Conservation (phyloP, 208 protist species). For the Acanthamoeba triangularis region DNA sequence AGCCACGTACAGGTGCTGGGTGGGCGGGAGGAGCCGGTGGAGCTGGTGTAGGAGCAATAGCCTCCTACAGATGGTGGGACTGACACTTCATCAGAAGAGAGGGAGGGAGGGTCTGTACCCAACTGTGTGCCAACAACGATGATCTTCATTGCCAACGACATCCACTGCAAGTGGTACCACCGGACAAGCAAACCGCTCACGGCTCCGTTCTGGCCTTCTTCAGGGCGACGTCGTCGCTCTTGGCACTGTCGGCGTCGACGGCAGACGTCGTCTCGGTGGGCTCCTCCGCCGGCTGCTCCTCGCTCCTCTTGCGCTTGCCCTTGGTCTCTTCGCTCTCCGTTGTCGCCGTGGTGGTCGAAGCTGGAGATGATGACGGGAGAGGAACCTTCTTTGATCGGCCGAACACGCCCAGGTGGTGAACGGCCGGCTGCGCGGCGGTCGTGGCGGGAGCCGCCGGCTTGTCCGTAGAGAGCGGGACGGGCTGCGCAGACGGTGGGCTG, state of each 20-base stretch:
- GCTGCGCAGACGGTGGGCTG: not conserved
- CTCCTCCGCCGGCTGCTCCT: not conserved
- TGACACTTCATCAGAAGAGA: no score
- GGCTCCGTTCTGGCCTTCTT: not conserved
- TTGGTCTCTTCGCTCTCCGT: not conserved
- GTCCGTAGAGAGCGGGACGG: not conserved
- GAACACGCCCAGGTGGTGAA: constrained; percentile 34
- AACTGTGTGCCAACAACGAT: not conserved
- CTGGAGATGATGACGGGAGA: not conserved
- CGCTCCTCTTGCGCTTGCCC: constrained; percentile 46
- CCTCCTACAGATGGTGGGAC: no score
- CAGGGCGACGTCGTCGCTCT: not conserved
- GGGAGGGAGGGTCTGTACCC: not conserved
- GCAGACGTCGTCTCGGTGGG: not conserved
- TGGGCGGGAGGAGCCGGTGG: no score
- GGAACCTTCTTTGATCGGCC: constrained; percentile 58
- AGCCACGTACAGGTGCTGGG: no score
- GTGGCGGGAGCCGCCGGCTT: not conserved
- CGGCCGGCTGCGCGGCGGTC: not conserved
- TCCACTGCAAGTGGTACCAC: no score
- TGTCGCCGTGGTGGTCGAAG: not conserved
- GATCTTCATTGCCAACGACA: not conserved
- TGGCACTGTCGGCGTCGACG: not conserved
- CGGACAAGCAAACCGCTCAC: not conserved
- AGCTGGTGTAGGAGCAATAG: no score